Evolutionary conservation across 331 rosid species (phyloP).

Genomic region (Phaseolus coccineus): DNA sequence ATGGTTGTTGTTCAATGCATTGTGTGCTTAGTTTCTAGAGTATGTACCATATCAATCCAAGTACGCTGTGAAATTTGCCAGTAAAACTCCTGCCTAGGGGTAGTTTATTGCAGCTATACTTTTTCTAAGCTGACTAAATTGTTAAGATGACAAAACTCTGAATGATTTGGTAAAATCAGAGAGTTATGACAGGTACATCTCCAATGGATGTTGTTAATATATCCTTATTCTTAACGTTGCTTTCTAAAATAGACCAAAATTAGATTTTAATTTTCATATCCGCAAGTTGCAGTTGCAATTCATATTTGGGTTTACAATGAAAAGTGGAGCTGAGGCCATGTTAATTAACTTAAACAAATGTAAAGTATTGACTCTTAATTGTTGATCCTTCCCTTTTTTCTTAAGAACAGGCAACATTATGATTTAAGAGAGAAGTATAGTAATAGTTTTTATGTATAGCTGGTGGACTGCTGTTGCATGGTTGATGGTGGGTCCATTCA

Average conservation of each 20-base stretch:
- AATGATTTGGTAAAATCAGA: not conserved
- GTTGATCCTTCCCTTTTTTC: not conserved
- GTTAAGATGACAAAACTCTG: not conserved
- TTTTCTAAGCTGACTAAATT: not conserved
- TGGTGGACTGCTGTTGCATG: not conserved
- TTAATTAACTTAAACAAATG: constrained; percentile 11
- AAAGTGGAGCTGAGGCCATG: constrained; percentile 14
- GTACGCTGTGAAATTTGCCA: not conserved
- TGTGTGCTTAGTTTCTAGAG: not conserved
- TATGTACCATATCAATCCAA: not conserved
- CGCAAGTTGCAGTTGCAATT: not conserved
- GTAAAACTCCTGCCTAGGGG: not conserved
- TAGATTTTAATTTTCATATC: not conserved
- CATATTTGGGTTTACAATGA: not conserved
- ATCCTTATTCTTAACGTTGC: not conserved
- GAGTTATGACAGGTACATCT: not conserved
- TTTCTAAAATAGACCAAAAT: not conserved
- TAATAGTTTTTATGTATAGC: not conserved
- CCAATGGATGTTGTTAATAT: not conserved
- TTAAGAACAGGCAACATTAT: not conserved
- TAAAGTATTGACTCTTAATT: constrained; percentile 3
- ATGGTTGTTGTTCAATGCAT: not conserved
- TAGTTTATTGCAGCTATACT: not conserved
- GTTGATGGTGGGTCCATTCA: not conserved
- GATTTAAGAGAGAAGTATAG: not conserved